These are phyloP conservation scores for Candida oleophila DNA, from an alignment of 805 yeast genomes.

Conservation along the genomic window DNA sequence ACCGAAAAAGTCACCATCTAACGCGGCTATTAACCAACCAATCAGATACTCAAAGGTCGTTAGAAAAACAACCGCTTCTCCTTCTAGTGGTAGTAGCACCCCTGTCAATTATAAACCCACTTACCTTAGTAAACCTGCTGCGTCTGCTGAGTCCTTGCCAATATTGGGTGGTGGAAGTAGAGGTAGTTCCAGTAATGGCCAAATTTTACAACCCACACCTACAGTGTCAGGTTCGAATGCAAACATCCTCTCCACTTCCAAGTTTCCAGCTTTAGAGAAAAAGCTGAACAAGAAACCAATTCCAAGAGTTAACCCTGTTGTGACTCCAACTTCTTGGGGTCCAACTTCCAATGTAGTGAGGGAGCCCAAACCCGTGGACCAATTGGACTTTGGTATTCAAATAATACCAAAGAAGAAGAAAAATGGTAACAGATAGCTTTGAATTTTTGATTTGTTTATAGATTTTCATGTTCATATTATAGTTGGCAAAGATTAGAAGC, in stretches of 20 bases:
- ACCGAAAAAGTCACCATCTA: constrained; percentile 17
- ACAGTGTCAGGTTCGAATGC: constrained; percentile 26
- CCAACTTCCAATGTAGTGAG: neutral
- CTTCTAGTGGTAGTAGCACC: constrained; percentile 12
- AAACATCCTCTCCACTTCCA: constrained; percentile 18
- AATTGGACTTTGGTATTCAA: constrained; percentile 5
- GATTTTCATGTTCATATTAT: too few relatives aligned
- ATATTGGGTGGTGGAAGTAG: constrained; percentile 14
- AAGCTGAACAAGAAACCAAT: constrained; percentile 36
- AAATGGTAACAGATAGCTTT: neutral
- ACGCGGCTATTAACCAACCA: constrained; percentile 19
- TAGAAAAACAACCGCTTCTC: constrained; percentile 15
- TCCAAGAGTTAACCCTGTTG: constrained; percentile 60
- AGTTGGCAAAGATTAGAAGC: too few relatives aligned
- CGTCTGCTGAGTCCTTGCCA: constrained; percentile 29
- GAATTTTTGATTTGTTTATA: too few relatives aligned
- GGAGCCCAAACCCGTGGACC: neutral
- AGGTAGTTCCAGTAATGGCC: constrained; percentile 20
- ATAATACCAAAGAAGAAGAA: constrained; percentile 2
- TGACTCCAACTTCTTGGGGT: constrained; percentile 7
- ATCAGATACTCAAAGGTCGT: constrained; percentile 36
- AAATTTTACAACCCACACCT: constrained; percentile 9
- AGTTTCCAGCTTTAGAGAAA: constrained; percentile 51
- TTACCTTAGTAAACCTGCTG: constrained; percentile 24
- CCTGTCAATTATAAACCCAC: constrained; percentile 28